Conservation (phyloP, 139 green algal genomes). For the Coelastrella sp. region DNA sequence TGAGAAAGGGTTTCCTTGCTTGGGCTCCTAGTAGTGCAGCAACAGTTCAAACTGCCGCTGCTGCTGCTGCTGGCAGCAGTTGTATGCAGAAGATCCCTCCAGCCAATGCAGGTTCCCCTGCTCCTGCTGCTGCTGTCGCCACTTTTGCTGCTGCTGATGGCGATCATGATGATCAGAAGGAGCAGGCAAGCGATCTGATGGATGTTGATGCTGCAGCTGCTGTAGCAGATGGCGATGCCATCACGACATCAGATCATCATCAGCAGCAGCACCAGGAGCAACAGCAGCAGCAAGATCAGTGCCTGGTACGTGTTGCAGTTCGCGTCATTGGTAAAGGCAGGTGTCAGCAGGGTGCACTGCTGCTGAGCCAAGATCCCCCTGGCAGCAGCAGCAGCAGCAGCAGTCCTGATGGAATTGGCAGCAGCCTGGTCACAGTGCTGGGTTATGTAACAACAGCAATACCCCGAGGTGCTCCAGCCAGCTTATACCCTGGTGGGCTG, state of each 20-base stretch:
- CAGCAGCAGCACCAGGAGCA: conserved; percentile 16
- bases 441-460: conserved; percentile 37
- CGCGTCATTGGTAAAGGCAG: conserved; percentile 40
- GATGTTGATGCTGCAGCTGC: neutral
- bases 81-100: no score
- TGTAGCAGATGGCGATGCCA: neutral
- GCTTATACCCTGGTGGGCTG: conserved; percentile 21
- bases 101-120: no score
- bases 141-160: neutral
- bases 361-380: conserved; percentile 10
- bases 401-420: neutral
- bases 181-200: neutral
- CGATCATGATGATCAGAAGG: neutral
- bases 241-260: neutral
- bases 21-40: neutral
- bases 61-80: neutral
- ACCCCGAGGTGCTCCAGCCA: conserved; percentile 19
- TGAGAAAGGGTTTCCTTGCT: neutral
- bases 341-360: conserved; percentile 48
- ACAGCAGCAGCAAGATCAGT: neutral
- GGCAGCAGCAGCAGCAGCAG: conserved; percentile 18
- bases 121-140: neutral
- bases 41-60: conserved; percentile 6
- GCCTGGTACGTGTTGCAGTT: conserved; percentile 40
- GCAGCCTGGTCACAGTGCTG: neutral